A percentile compares a stretch with the other conserved stretches of the same genome.
phyloP scores from a whole-genome alignment of 805 yeast species.

The Nakazawaea populi region DNA sequence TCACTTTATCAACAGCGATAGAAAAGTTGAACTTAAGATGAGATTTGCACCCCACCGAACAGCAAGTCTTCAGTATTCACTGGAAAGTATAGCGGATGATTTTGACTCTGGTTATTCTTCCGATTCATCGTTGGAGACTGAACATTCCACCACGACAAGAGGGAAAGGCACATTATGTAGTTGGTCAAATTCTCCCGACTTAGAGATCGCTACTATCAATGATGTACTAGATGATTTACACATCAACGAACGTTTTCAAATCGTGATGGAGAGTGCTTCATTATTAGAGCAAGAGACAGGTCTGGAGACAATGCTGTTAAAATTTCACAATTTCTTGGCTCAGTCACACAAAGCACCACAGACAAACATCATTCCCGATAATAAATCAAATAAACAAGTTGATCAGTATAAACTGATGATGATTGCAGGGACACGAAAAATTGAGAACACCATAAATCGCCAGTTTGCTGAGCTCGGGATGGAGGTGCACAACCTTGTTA shows the following conservation, averaged over 20 bases:
- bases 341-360: not conserved
- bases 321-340: not conserved
- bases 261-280: slow-evolving; percentile 1
- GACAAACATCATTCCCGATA: not conserved
- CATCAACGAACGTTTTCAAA: slow-evolving; percentile 11
- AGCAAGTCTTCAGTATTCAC: slow-evolving; percentile 14
- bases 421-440: not conserved
- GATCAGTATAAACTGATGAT: not conserved
- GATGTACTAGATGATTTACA: slow-evolving; percentile 11
- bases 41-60: slow-evolving; percentile 23
- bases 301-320: slow-evolving; percentile 6
- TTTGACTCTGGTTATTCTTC: slow-evolving; percentile 17
- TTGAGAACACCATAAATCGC: not conserved
- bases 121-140: slow-evolving; percentile 13
- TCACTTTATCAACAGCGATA: too few species aligned
- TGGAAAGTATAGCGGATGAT: slow-evolving; percentile 20
- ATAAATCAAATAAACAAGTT: not conserved
- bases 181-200: not conserved
- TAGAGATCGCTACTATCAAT: not conserved
- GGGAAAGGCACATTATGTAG: not conserved
- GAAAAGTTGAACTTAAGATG: slow-evolving; percentile 12
- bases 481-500: slow-evolving; percentile 7
- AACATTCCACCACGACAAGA: slow-evolving; percentile 3
- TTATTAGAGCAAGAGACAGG: not conserved
- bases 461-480: not conserved